Conservation (phyloP, 164 flowering plant species). For the Vitis amurensis region DNA sequence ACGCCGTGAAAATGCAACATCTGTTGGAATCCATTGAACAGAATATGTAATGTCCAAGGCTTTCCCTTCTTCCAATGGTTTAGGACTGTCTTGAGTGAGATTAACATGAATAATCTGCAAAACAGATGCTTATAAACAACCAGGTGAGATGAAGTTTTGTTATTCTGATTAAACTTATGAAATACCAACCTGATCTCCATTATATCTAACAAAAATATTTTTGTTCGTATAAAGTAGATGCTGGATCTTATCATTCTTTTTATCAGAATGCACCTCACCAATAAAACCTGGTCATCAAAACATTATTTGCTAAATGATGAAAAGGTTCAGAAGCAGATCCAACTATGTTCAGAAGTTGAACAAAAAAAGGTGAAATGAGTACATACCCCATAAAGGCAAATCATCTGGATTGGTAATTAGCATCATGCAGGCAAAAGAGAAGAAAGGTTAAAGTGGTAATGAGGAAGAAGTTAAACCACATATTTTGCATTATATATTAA, state of each 20-base stretch:
- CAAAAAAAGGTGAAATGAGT: background rate
- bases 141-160: too few species aligned
- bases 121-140: too few species aligned
- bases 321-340: background rate
- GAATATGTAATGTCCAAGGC: conserved; percentile 79
- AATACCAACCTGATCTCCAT: conserved; percentile 74
- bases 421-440: background rate
- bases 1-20: conserved; percentile 78
- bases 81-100: conserved; percentile 79
- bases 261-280: conserved; percentile 84
- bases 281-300: conserved; percentile 62
- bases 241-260: conserved; percentile 54
- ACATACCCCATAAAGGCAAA: conserved; percentile 95
- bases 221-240: conserved; percentile 83
- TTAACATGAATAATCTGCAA: conserved; percentile 93
- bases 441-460: background rate
- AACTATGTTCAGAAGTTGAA: background rate
- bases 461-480: too few species aligned
- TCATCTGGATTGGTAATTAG: conserved; percentile 62
- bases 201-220: conserved; percentile 63
- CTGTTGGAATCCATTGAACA: conserved; percentile 75
- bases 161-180: background rate
- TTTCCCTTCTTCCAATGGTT: conserved; percentile 78
- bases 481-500: too few species aligned
- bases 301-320: background rate